Conservation (phyloP, 2,329 filamentous ascomycete species). For the Ceratocystis huliohia region DNA sequence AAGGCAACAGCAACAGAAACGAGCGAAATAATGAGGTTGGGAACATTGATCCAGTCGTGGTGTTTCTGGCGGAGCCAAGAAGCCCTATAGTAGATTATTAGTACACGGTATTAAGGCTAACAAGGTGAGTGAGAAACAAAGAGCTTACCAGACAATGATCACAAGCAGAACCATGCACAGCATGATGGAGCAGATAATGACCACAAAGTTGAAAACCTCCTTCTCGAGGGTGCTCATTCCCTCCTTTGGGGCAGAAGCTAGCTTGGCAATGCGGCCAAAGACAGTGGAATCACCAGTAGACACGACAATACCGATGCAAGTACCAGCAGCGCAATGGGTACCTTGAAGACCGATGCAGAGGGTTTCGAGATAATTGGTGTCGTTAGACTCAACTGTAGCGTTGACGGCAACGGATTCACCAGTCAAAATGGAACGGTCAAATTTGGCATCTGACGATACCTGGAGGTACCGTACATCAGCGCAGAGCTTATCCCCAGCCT, state of each 20-base stretch:
- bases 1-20: conserved; percentile 96
- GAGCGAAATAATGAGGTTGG: conserved; percentile 48
- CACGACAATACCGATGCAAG: conserved; percentile 81
- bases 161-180: conserved; percentile 95
- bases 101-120: conserved; percentile 28
- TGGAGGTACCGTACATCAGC: conserved; percentile 68
- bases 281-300: conserved; percentile 82
- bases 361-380: conserved; percentile 64
- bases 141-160: conserved; percentile 93
- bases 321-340: conserved; percentile 89
- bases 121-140: conserved; percentile 51
- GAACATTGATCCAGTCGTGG: conserved; percentile 99
- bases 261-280: conserved; percentile 97
- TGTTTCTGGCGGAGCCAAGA: conserved; percentile 92
- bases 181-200: conserved; percentile 58
- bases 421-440: conserved; percentile 94
- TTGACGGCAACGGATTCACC: conserved; percentile 54
- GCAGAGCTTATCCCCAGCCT: conserved; percentile 85
- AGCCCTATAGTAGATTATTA: conserved; percentile 50
- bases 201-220: conserved; percentile 95
- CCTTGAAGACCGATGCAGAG: conserved; percentile 99
- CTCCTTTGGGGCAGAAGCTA: conserved; percentile 93
- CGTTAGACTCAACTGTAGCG: conserved; percentile 57
- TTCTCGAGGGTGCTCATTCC: conserved; percentile 95
- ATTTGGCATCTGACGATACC: conserved; percentile 71